A percentile compares a stretch with the other conserved stretches of the same genome.
Conservation (phyloP, 805 yeast genomes). For the Candida boidinii region DNA sequence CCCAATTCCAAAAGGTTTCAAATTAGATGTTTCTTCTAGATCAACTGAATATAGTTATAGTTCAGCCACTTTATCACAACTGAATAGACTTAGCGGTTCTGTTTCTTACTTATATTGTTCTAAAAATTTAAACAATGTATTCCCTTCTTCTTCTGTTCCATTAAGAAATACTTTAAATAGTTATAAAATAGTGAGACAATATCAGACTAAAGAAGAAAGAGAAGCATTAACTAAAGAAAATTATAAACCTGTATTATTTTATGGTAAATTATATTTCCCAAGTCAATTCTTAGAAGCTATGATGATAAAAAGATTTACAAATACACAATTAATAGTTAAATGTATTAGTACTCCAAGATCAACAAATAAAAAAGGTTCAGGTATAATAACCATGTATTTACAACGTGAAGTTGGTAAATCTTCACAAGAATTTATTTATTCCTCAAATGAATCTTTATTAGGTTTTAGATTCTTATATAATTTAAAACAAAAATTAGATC, state of each 20-base stretch:
- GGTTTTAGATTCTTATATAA: constrained; percentile 79
- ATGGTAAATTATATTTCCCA: constrained; percentile 86
- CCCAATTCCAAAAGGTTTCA: constrained; percentile 57
- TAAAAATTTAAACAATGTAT: constrained; percentile 40
- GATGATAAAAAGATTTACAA: constrained; percentile 56
- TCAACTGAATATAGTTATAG: constrained; percentile 65
- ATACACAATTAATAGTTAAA: constrained; percentile 57
- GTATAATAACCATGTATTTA: constrained; percentile 56
- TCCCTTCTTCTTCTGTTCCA: constrained; percentile 42
- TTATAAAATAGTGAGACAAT: constrained; percentile 37
- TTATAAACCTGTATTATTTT: constrained; percentile 40
- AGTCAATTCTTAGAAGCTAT: constrained; percentile 82
- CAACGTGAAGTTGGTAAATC: constrained; percentile 59
- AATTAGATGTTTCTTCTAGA: constrained; percentile 60
- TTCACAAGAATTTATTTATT: constrained; percentile 68
- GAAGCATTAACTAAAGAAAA: neutral
- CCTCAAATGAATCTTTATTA: constrained; percentile 73
- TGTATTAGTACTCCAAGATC: constrained; percentile 54
- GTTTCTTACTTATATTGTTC: constrained; percentile 75
- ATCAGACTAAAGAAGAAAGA: neutral
- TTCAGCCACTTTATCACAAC: constrained; percentile 59
- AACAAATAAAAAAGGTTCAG: constrained; percentile 20
- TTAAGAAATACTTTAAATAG: constrained; percentile 67
- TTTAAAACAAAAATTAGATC: constrained; percentile 20
- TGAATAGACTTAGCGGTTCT: constrained; percentile 67